Percentiles rank a stretch among this genome's conserved stretches.
These are phyloP conservation scores for Bidens hawaiensis DNA, from an alignment of 140 eudicot genomes.

Conservation along the genomic window DNA sequence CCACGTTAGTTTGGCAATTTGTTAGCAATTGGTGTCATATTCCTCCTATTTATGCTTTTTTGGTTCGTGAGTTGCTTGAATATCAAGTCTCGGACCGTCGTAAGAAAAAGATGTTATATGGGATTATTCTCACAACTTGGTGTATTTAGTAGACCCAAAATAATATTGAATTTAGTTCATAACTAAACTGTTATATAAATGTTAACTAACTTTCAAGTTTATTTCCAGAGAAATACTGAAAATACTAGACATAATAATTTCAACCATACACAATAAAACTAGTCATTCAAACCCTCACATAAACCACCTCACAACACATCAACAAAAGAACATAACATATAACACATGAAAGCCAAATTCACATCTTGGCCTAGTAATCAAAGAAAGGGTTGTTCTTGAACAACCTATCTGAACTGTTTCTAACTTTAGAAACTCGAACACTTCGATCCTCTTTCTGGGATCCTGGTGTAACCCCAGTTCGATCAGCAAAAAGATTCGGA, in stretches of 20 bases:
- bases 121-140: too few species aligned
- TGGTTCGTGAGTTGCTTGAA: too few species aligned
- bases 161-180: too few species aligned
- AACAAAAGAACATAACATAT: conserved; percentile 21
- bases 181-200: too few species aligned
- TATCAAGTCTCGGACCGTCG: too few species aligned
- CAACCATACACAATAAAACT: conserved; percentile 15
- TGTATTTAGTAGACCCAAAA: too few species aligned
- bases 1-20: too few species aligned
- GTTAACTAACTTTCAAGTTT: conserved; percentile 14
- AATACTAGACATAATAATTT: conserved; percentile 1
- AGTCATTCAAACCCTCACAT: conserved; percentile 6
- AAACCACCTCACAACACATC: conserved; percentile 12
- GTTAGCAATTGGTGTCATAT: too few species aligned
- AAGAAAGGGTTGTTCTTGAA: conserved; percentile 50
- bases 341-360: conserved; percentile 22
- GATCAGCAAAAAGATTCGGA: conserved; percentile 69
- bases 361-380: conserved; percentile 36
- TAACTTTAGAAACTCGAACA: conserved; percentile 31
- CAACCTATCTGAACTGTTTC: conserved; percentile 39
- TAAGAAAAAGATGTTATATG: too few species aligned
- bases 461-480: conserved; percentile 11
- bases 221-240: conserved; percentile 21
- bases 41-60: too few species aligned
- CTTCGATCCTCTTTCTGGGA: conserved; percentile 31